phyloP scores from a whole-genome alignment of 1,139 yeast species.

The Kodamaea sp. region DNA sequence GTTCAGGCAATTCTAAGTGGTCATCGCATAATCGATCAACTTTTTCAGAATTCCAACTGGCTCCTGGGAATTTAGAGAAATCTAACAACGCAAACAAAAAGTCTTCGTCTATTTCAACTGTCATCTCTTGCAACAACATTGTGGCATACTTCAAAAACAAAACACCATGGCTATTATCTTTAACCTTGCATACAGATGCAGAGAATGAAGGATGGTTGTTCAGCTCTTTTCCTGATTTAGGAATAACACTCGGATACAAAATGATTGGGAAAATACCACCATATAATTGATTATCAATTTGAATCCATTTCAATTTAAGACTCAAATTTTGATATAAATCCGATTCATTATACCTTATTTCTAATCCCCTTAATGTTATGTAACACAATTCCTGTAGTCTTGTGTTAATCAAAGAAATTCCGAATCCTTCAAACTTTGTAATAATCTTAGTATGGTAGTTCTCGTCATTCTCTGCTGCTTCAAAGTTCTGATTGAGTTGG shows the following conservation, averaged over 20 bases:
- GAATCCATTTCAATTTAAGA: constrained; percentile 87
- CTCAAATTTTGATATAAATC: constrained; percentile 79
- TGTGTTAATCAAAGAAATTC: constrained; percentile 76
- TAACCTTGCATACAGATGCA: constrained; percentile 76
- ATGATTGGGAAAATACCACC: constrained; percentile 89
- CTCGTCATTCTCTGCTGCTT: constrained; percentile 64
- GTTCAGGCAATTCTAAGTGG: constrained; percentile 64
- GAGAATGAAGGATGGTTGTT: constrained; percentile 88
- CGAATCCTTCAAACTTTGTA: constrained; percentile 79
- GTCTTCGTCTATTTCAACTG: constrained; percentile 91
- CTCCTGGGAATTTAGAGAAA: constrained; percentile 69
- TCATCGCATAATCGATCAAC: constrained; percentile 63
- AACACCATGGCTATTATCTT: constrained; percentile 89
- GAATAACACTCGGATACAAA: constrained; percentile 87
- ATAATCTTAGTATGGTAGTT: constrained; percentile 60
- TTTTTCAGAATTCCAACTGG: constrained; percentile 55
- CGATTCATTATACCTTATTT: constrained; percentile 76
- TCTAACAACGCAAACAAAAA: constrained; percentile 80
- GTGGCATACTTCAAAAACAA: constrained; percentile 90
- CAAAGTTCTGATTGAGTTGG: constrained; percentile 42
- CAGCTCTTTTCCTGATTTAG: constrained; percentile 80
- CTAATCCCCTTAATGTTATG: constrained; percentile 75
- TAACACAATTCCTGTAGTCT: constrained; percentile 77
- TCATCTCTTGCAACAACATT: constrained; percentile 79
- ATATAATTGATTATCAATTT: constrained; percentile 85